These are phyloP conservation scores for Selaginella moellendorffii DNA, from an alignment of 75 land plant genomes.

Conservation along the genomic window DNA sequence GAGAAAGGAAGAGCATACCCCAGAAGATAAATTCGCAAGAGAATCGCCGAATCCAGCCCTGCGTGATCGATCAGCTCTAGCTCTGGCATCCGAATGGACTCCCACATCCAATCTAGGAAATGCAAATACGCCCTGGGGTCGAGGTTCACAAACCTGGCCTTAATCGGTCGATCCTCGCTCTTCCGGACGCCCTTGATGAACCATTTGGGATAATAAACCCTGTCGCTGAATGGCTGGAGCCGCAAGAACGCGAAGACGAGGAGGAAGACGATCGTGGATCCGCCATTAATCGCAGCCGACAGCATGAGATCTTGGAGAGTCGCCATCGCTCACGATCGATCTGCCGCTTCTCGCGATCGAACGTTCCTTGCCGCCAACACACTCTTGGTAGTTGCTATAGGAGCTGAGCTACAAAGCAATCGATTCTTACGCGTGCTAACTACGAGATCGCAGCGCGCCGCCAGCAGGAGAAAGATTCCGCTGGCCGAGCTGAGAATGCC, in stretches of 20 bases:
- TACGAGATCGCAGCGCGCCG: too few relatives aligned
- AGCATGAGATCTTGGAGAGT: constrained; percentile 49
- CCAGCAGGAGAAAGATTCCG: too few relatives aligned
- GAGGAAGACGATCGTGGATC: constrained; percentile 49
- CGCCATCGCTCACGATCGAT: too few relatives aligned
- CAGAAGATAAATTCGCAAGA: constrained; percentile 72
- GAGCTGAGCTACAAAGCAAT: too few relatives aligned
- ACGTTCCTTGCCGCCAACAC: too few relatives aligned
- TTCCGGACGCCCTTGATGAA: constrained; percentile 42
- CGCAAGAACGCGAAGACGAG: constrained; percentile 65
- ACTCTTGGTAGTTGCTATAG: too few relatives aligned
- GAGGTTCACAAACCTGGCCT: too few relatives aligned
- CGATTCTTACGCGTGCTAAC: too few relatives aligned
- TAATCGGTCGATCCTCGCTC: not conserved
- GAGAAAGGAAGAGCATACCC: constrained; percentile 37
- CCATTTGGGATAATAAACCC: constrained; percentile 97
- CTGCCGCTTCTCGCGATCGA: too few relatives aligned
- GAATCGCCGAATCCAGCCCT: constrained; percentile 84
- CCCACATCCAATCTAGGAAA: constrained; percentile 74
- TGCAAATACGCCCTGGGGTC: constrained; percentile 42
- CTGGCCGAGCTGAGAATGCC: too few relatives aligned
- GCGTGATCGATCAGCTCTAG: constrained; percentile 76
- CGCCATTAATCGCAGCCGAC: constrained; percentile 60
- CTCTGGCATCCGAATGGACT: constrained; percentile 67
- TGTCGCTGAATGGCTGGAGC: constrained; percentile 78